phyloP scores from a whole-genome alignment of 2,329 filamentous ascomycete genomes.

The Scedosporium boydii region DNA sequence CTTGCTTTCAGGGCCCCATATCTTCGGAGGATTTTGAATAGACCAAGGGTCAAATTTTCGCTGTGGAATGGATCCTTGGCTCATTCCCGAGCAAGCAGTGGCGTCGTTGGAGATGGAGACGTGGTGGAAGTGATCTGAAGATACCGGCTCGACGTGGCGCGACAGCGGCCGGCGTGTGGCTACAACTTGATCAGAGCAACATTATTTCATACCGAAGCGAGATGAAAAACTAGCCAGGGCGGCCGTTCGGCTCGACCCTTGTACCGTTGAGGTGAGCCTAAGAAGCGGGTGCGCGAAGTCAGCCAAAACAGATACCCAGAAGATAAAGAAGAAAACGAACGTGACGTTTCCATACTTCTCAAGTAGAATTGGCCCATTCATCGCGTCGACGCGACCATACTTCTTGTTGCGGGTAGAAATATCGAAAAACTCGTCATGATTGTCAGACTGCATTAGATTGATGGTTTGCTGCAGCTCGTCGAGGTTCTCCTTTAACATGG shows the following conservation, averaged over 20 bases:
- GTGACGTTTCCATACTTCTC: slow-evolving; percentile 61
- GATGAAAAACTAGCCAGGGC: slow-evolving; percentile 66
- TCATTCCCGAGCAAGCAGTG: too few relatives aligned
- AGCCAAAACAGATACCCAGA: slow-evolving; percentile 1
- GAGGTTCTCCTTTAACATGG: slow-evolving; percentile 79
- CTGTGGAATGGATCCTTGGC: too few relatives aligned
- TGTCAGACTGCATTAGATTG: slow-evolving; percentile 75
- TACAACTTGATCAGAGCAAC: not conserved
- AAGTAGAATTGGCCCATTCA: slow-evolving; percentile 80
- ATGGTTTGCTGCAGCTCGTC: slow-evolving; percentile 93
- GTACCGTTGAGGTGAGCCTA: slow-evolving; percentile 56
- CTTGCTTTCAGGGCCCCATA: slow-evolving; percentile 28
- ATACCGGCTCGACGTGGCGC: too few relatives aligned
- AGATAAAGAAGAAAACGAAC: not conserved
- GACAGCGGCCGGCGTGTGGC: not conserved
- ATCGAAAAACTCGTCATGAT: slow-evolving; percentile 96
- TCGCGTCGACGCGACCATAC: slow-evolving; percentile 83
- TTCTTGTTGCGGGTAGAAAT: slow-evolving; percentile 83
- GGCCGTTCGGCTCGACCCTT: slow-evolving; percentile 48
- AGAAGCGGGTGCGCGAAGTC: slow-evolving; percentile 14
- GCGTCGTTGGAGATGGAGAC: too few relatives aligned
- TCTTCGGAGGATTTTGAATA: slow-evolving; percentile 36
- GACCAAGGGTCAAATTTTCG: not conserved
- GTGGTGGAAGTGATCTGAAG: too few relatives aligned
- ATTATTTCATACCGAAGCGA: slow-evolving; percentile 50